Evolutionary conservation across 2,329 filamentous ascomycete species (phyloP), one percentile per base, ranked within the genome.

Genomic region (Alternaria rosae): DNA sequence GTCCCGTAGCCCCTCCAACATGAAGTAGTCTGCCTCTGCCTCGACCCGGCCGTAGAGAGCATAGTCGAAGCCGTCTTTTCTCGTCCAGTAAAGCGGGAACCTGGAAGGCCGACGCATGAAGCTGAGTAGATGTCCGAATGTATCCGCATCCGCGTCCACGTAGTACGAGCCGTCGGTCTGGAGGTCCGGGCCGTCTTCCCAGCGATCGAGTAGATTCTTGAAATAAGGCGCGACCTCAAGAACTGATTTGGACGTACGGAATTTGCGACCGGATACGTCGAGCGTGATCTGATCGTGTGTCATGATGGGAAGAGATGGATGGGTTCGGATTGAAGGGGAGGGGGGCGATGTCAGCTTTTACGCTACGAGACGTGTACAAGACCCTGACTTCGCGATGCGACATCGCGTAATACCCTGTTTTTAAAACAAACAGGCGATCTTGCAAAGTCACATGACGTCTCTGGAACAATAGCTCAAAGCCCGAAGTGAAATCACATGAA

Each of bases 101-200:
- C 20, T 51, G 3, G 25, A n/a, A 4, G 43, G 53, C 5, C 48
- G 54, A 2, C 64, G 61, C 59, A 67, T 56, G 45, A 54, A 63
- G 41, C 44, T 32, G 4, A 65, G 44, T 8, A 67, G 23, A 13
- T 54, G 35, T 15, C 68, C 53, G 59, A 82, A 81, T 8, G 76
- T 47, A 0, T 64, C 47, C 0, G 72, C 66, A 57, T 82, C 76
- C 0, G 76, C 64, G 54, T 82, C 80, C 43, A 82, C 58, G 62
- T 79, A 81, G 56, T 73, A 74, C 0, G 72, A 73, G 1, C 73
- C 75, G 30, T 80, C 58, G 0, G 23, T 15, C 25, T 63, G 55
- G 4, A 21, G 47, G 30, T 51, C 44, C n/a, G 44, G 25, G 23
- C 28, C 17, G 11, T 47, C 42, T 21, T 59, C 45, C 48, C 54